phyloP scores from a whole-genome alignment of 148 eudicot genomes.

The Drosera capensis region DNA sequence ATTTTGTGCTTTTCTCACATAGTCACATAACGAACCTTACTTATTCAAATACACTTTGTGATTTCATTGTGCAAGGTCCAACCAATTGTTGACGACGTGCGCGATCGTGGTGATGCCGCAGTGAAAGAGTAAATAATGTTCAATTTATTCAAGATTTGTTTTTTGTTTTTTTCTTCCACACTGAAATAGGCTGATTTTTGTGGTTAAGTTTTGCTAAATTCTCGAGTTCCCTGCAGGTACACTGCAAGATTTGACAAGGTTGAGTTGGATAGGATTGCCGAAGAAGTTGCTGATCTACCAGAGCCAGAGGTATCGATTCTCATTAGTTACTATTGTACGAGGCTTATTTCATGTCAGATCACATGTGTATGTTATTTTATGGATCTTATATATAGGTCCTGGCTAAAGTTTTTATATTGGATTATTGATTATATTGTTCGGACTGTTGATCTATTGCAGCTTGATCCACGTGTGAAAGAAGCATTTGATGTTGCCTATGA shows the following conservation, averaged over 20 bases:
- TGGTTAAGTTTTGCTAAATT: too few species aligned
- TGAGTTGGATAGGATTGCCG: constrained; percentile 47
- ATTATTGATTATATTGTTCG: background rate
- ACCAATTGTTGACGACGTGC: constrained; percentile 86
- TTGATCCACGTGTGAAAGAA: constrained; percentile 71
- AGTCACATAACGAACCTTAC: background rate
- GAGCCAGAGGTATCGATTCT: constrained; percentile 62
- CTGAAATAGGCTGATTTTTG: too few species aligned
- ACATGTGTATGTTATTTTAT: background rate
- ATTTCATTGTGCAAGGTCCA: constrained; percentile 45
- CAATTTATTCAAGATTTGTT: constrained; percentile 1
- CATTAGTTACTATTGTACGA: background rate
- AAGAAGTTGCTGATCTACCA: constrained; percentile 59
- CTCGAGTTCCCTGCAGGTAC: constrained; percentile 30
- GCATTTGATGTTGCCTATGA: constrained; percentile 96
- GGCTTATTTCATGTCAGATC: background rate
- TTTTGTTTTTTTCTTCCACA: background rate
- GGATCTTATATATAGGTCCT: background rate
- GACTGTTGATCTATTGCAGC: constrained; percentile 24
- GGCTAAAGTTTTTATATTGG: background rate
- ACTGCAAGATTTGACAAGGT: constrained; percentile 81
- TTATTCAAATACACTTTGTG: background rate
- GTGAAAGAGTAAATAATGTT: constrained; percentile 72
- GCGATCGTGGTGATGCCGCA: constrained; percentile 78
- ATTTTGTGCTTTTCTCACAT: background rate